These are phyloP conservation scores for Calcarisporium arbuscula DNA, from an alignment of 2,329 filamentous ascomycete species.

Conservation along the genomic window DNA sequence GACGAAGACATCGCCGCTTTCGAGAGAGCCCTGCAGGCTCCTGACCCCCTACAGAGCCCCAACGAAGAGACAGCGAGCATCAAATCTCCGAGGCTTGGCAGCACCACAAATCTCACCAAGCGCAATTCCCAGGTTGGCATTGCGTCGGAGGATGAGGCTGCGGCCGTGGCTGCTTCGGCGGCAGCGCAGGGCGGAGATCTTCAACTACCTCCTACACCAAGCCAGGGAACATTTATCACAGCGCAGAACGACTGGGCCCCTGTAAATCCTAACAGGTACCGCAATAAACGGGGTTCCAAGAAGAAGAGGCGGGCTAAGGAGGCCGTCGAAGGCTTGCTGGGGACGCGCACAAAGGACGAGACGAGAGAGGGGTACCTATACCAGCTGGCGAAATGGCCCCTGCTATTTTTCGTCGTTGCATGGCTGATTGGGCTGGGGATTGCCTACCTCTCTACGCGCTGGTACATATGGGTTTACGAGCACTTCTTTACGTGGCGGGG, in stretches of 20 bases:
- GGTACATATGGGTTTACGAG: conserved; percentile 92
- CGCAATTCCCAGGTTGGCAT: conserved; percentile 27
- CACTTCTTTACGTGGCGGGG: conserved; percentile 88
- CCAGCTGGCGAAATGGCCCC: conserved; percentile 82
- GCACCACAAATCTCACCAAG: conserved; percentile 36
- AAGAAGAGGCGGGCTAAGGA: conserved; percentile 32
- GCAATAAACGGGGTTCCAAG: conserved; percentile 30
- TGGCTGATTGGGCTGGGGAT: conserved; percentile 71
- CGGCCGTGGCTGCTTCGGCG: conserved; percentile 30
- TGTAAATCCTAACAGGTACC: conserved; percentile 62
- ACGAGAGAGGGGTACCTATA: conserved; percentile 93
- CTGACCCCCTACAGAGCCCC: conserved; percentile 63
- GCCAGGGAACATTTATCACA: conserved; percentile 61
- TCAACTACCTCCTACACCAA: conserved; percentile 16
- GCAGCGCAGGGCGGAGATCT: conserved; percentile 33
- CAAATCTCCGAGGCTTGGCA: conserved; percentile 34
- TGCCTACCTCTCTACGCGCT: conserved; percentile 71
- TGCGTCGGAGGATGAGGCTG: conserved; percentile 24
- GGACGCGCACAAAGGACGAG: conserved; percentile 72
- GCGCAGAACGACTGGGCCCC: conserved; percentile 96
- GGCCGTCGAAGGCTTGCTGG: conserved; percentile 33
- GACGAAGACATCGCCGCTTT: conserved; percentile 72
- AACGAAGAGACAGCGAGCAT: conserved; percentile 42
- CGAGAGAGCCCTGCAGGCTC: conserved; percentile 72
- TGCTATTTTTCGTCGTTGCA: conserved; percentile 70